phyloP scores from a whole-genome alignment of 352 stramenopile species.

The Plasmopara halstedii region DNA sequence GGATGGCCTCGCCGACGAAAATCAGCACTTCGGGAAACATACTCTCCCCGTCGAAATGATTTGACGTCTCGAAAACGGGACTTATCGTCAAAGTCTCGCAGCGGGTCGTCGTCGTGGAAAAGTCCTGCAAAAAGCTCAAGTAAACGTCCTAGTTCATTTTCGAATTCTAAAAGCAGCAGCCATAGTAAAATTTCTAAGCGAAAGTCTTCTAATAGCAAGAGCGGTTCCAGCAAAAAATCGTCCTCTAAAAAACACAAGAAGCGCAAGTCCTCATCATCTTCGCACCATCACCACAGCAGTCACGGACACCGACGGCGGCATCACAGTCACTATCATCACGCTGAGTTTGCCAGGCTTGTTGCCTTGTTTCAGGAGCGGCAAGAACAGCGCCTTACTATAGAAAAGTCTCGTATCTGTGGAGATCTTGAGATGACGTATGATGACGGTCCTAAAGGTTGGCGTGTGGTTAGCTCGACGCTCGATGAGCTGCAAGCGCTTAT shows the following conservation, averaged over 20 bases:
- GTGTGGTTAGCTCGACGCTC: constrained; percentile 64
- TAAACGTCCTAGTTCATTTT: constrained; percentile 32
- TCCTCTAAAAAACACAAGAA: constrained; percentile 68
- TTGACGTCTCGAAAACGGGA: constrained; percentile 26
- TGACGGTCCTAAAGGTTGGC: constrained; percentile 52
- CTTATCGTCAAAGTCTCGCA: constrained; percentile 37
- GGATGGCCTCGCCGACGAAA: constrained; percentile 67
- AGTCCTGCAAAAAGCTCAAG: constrained; percentile 30
- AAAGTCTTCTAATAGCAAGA: constrained; percentile 39
- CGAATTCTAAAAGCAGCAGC: constrained; percentile 40
- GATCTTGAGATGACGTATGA: constrained; percentile 24
- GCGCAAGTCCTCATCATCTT: constrained; percentile 59
- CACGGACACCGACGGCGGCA: constrained; percentile 43
- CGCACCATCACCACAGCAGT: constrained; percentile 42
- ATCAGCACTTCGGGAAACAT: constrained; percentile 19
- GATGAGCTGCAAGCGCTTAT: constrained; percentile 52
- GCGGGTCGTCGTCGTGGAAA: constrained; percentile 34
- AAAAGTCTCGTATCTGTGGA: constrained; percentile 41
- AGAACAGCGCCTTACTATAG: constrained; percentile 46
- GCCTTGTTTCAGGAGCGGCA: constrained; percentile 46
- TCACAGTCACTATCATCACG: constrained; percentile 52
- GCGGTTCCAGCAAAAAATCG: constrained; percentile 46
- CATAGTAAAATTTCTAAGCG: constrained; percentile 36
- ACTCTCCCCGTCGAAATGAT: constrained; percentile 16
- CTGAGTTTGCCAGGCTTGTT: constrained; percentile 64